Evolutionary conservation across 2,329 filamentous ascomycete species (phyloP).

Genomic region (Graphiopsis chlorocephala): DNA sequence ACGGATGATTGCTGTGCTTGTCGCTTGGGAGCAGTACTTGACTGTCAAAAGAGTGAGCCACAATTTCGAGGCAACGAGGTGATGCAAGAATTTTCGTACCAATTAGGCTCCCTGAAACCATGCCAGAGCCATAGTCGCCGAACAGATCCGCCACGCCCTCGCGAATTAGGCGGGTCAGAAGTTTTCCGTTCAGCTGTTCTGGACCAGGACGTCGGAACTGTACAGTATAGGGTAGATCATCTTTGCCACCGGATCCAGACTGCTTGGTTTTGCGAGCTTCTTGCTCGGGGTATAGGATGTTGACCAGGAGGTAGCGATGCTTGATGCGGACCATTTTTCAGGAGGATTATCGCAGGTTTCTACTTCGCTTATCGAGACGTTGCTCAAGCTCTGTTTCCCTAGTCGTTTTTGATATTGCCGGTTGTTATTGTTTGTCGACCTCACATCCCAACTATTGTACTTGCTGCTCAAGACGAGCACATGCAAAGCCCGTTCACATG

Average conservation of each 20-base stretch:
- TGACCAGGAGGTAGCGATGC: conserved; percentile 90
- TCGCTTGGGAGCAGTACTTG: conserved; percentile 89
- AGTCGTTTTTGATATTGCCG: not conserved
- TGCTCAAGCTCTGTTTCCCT: not conserved
- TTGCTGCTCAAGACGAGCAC: not conserved
- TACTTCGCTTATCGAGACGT: not conserved
- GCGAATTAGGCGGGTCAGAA: conserved; percentile 68
- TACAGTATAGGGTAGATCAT: conserved; percentile 58
- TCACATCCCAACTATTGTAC: not conserved
- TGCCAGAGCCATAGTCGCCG: conserved; percentile 84
- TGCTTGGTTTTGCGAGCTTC: conserved; percentile 28
- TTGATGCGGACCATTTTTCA: conserved; percentile 85
- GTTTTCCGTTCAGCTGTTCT: conserved; percentile 63
- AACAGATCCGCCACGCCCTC: conserved; percentile 70
- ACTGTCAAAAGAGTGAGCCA: conserved; percentile 50
- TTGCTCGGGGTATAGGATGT: conserved; percentile 79
- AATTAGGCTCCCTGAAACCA: conserved; percentile 65
- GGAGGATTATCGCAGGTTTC: not conserved
- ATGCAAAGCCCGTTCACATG: conserved; percentile 10
- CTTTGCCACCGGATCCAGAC: conserved; percentile 35
- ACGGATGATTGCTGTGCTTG: conserved; percentile 87
- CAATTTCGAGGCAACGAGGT: not conserved
- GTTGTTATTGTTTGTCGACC: too few species aligned
- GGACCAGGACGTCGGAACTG: conserved; percentile 77
- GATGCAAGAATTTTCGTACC: conserved; percentile 47